Evolutionary conservation across 2,329 filamentous ascomycete genomes (phyloP).

Genomic region (Aspergillus melleus): DNA sequence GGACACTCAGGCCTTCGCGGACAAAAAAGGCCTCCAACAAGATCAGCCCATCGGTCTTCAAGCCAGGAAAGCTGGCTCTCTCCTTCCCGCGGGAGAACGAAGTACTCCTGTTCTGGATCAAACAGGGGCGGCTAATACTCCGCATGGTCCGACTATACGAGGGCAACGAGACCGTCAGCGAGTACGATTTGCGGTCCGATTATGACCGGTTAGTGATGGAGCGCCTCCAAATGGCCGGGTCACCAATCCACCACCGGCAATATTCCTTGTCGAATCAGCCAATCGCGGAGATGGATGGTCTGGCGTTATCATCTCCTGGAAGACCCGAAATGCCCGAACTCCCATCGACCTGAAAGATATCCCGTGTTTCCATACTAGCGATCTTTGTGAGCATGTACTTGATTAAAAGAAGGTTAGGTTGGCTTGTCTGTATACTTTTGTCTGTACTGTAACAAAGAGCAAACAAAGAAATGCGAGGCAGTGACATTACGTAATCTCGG

Average conservation of each 20-base stretch:
- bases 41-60: slow-evolving; percentile 33
- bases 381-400: background rate
- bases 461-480: background rate
- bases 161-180: slow-evolving; percentile 25
- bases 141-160: slow-evolving; percentile 28
- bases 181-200: slow-evolving; percentile 34
- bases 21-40: slow-evolving; percentile 34
- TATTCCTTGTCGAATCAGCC: slow-evolving; percentile 16
- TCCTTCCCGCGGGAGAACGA: slow-evolving; percentile 27
- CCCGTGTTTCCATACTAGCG: background rate
- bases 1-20: slow-evolving; percentile 26
- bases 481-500: background rate
- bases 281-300: slow-evolving; percentile 13
- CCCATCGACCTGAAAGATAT: slow-evolving; percentile 8
- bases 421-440: background rate
- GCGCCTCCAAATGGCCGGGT: slow-evolving; percentile 11
- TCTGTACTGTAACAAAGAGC: background rate
- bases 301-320: slow-evolving; percentile 9
- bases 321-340: slow-evolving; percentile 20
- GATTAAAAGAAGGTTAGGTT: background rate
- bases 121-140: slow-evolving; percentile 26
- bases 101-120: slow-evolving; percentile 22
- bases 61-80: slow-evolving; percentile 31
- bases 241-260: slow-evolving; percentile 14
- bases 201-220: slow-evolving; percentile 30